A percentile compares a stretch with the other conserved stretches of the same genome.
Evolutionary conservation across 345 rosid species (phyloP).

Genomic region (Nasturtium officinale): DNA sequence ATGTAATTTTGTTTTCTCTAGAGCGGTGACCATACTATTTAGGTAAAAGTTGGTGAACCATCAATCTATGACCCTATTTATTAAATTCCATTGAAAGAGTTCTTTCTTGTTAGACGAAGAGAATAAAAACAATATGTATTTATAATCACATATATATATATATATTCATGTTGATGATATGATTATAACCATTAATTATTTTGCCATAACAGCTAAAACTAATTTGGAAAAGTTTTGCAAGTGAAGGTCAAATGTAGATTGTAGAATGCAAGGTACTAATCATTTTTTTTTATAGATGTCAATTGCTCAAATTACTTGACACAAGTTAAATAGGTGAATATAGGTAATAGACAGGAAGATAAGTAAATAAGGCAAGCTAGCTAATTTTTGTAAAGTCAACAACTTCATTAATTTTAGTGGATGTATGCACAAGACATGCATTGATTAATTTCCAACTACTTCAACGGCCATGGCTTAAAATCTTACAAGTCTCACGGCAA

Average conservation of each 20-base stretch:
- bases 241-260: conserved; percentile 22
- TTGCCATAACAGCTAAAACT: conserved; percentile 17
- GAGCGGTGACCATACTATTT: conserved; percentile 25
- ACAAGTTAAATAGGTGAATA: conserved; percentile 9
- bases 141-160: background rate
- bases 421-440: conserved; percentile 25
- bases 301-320: conserved; percentile 4
- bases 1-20: background rate
- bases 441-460: conserved; percentile 38
- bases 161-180: conserved; percentile 26
- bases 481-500: background rate
- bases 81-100: conserved; percentile 18
- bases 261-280: conserved; percentile 8
- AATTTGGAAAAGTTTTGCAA: conserved; percentile 22
- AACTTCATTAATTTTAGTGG: conserved; percentile 8
- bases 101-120: conserved; percentile 20
- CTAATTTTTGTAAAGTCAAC: conserved; percentile 30
- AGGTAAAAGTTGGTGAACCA: conserved; percentile 40
- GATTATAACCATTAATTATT: conserved; percentile 8
- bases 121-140: conserved; percentile 14
- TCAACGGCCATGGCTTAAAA: conserved; percentile 35
- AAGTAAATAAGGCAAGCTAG: conserved; percentile 1
- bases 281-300: background rate
- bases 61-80: conserved; percentile 26
- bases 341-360: background rate